Conservation (phyloP, 2,329 filamentous ascomycete genomes). For the Aspergillus udagawae region DNA sequence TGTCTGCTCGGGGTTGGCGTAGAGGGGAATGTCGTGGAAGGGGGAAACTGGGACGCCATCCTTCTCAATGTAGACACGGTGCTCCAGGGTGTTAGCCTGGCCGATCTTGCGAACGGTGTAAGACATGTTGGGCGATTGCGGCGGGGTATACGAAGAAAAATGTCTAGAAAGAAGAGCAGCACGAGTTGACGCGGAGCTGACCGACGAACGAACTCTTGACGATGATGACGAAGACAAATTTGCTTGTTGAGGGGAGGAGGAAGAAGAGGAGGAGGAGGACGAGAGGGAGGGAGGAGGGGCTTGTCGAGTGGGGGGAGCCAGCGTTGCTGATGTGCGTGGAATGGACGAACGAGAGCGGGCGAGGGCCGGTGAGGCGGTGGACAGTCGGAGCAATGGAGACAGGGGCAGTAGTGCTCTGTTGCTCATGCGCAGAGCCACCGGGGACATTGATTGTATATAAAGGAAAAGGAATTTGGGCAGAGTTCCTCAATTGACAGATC, state of each 20-base stretch:
- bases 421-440: neutral
- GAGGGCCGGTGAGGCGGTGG: slow-evolving; percentile 32
- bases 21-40: slow-evolving; percentile 98
- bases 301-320: slow-evolving; percentile 40
- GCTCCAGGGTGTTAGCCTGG: slow-evolving; percentile 88
- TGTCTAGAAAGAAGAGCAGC: slow-evolving; percentile 47
- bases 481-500: neutral
- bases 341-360: slow-evolving; percentile 20
- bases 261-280: slow-evolving; percentile 16
- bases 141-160: slow-evolving; percentile 36
- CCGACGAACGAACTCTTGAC: slow-evolving; percentile 16
- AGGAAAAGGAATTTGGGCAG: neutral
- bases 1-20: slow-evolving; percentile 92
- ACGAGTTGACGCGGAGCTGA: slow-evolving; percentile 28
- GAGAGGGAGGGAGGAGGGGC: slow-evolving; percentile 26
- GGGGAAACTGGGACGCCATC: slow-evolving; percentile 90
- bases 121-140: slow-evolving; percentile 32
- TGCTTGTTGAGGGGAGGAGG: slow-evolving; percentile 21
- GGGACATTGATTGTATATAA: slow-evolving; percentile 8
- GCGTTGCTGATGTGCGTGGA: slow-evolving; percentile 34
- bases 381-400: slow-evolving; percentile 31
- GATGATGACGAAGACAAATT: slow-evolving; percentile 12
- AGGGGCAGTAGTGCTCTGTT: neutral
- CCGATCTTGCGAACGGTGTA: slow-evolving; percentile 85
- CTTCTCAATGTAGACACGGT: slow-evolving; percentile 97